Conservation (phyloP, 2,329 filamentous ascomycete species). For the Biscogniauxia mediterranea region DNA sequence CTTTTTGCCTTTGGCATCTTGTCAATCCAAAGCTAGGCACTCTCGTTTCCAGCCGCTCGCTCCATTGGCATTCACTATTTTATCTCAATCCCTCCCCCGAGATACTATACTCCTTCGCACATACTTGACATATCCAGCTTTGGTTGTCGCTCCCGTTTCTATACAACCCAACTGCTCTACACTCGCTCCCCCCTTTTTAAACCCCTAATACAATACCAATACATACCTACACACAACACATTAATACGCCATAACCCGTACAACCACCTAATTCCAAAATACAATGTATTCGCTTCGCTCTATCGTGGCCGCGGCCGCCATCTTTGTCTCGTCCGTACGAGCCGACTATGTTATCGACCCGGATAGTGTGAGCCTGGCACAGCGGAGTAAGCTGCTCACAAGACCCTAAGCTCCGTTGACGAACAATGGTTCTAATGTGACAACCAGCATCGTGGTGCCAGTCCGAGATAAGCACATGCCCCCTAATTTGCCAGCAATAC, state of each 20-base stretch:
- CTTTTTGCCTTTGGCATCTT: background rate
- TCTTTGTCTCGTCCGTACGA: slow-evolving; percentile 52
- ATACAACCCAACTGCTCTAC: background rate
- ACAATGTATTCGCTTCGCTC: slow-evolving; percentile 56
- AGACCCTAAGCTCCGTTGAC: background rate
- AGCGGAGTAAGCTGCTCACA: slow-evolving; percentile 45
- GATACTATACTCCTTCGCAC: background rate
- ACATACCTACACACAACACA: too few relatives aligned
- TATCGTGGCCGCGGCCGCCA: slow-evolving; percentile 53
- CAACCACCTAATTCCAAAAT: background rate
- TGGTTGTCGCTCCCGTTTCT: background rate
- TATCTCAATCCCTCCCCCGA: background rate
- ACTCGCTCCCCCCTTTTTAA: background rate
- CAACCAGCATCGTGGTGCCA: slow-evolving; percentile 59
- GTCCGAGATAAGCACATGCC: slow-evolving; percentile 62
- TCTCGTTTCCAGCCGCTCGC: background rate
- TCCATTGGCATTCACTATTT: background rate
- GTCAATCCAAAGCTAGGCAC: background rate
- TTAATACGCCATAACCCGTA: background rate
- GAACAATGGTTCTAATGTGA: slow-evolving; percentile 12
- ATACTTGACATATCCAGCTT: background rate
- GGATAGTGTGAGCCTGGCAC: slow-evolving; percentile 50
- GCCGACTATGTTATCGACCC: slow-evolving; percentile 64
- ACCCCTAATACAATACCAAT: background rate
- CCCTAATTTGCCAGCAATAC: slow-evolving; percentile 67